Base-by-base conservation (phyloP, 306 rosid species). In the Dicorynia guianensis region DNA sequence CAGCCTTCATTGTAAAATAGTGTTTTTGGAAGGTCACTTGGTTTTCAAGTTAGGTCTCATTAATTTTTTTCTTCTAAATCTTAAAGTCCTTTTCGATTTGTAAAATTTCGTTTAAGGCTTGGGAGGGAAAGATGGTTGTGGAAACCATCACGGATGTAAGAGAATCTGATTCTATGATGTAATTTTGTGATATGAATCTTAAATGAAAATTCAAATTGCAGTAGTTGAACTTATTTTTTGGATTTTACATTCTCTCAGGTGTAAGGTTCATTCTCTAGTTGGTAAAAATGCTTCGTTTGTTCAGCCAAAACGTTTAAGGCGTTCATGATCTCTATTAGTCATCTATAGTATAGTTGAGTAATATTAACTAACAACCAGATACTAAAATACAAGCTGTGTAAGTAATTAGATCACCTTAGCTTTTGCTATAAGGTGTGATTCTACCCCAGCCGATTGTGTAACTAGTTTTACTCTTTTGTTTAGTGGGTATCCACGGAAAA, bases 1-100 rank as follows among this genome's bases (percentile, higher is more conserved):
- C 69, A 65, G 57, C 71, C 56, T 57, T 80, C 64, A 65, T 17
- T 80, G 84, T 86, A 73, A 74, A 70, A 80, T 84, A 77, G 79
- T 70, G 76, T 73, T 78, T 67, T 42, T 36, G 57, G 73, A 69
- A 79, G 78, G 78, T 78, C 48, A 55, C 44, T 66, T 57, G 62
- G 60, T 64, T 18, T 7, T 39, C 8, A 7, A 8, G 62, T 69
- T n/a, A 43, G 79, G 56, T 34, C 54, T 12, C 49, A 8, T 15
- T 59, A 53, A 30, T 75, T 52, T 61, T 50, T 1, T 25, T 25
- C 30, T 25, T 25, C 30, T 25, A 25, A 25, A 25, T 25, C 30
- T 65, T 25, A 48, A 17, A 55, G 72, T 38, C 52, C 9, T 38
- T 18, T 44, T 20, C 54, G 72, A 80, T 76, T 47, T 71, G 76